These are phyloP conservation scores for Saccharomyces jurei DNA, from an alignment of 805 yeast species.

Conservation along the genomic window DNA sequence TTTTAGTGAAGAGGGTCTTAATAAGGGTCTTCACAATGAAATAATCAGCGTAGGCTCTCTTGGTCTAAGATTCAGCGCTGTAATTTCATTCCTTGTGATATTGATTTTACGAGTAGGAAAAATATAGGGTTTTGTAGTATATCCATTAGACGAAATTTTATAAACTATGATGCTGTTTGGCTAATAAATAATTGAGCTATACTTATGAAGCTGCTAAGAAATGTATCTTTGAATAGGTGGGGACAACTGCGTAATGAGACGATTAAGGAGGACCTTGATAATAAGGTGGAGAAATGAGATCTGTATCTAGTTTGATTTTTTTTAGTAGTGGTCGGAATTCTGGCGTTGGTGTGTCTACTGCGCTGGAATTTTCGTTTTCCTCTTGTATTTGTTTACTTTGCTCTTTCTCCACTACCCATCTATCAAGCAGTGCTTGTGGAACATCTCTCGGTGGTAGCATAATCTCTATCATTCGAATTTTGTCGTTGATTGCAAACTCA, in stretches of 20 bases:
- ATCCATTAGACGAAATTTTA: neutral
- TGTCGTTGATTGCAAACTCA: slow-evolving; percentile 35
- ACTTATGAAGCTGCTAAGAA: neutral
- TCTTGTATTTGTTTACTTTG: slow-evolving; percentile 8
- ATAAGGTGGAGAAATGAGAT: neutral
- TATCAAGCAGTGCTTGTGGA: slow-evolving; percentile 31
- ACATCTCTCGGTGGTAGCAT: slow-evolving; percentile 55
- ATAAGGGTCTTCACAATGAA: too few relatives aligned
- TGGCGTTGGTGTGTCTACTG: neutral
- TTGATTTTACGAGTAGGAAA: neutral
- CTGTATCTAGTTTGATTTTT: neutral
- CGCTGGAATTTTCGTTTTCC: neutral
- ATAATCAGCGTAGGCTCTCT: too few relatives aligned
- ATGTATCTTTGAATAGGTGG: neutral
- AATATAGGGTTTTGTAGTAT: neutral
- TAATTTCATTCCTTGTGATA: neutral
- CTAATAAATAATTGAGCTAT: neutral
- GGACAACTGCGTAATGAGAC: neutral
- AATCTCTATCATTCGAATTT: slow-evolving; percentile 48
- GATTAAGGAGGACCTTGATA: neutral
- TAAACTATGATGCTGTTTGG: neutral
- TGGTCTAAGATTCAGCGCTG: too few relatives aligned
- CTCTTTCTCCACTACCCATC: slow-evolving; percentile 21
- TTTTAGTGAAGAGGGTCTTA: too few relatives aligned
- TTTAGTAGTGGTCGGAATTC: neutral